Evolutionary conservation across 1,284 basidiomycete species (phyloP), one percentile per base, ranked within the genome.

Genomic region (Moniliella sp.): DNA sequence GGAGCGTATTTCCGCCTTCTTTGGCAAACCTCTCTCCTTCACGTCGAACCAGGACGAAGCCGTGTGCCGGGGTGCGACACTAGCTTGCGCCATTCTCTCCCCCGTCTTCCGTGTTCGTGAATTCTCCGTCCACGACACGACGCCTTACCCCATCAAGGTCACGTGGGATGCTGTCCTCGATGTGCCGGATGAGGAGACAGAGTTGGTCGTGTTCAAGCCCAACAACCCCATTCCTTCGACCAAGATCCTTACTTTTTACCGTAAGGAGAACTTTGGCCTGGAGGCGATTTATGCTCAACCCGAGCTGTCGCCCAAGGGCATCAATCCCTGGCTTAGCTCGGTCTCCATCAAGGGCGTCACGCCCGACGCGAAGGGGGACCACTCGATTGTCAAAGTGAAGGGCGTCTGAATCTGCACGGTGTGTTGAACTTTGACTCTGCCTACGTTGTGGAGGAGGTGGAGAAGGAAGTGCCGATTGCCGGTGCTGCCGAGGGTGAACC

Each of bases 181-280:
- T 31, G 50, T 55, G 8, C 51, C 51, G 28, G 55, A 58, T 34
- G 55, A 58, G 39, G 55, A 58, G 40, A 58, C 50, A 27, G 50
- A 58, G 44, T 46, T 58, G 5, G 50, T 53, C 26, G 53, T 57
- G 29, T 58, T 58, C 51, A 39, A 47, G 39, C 48, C 46, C 34
- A 58, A 57, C 48, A 58, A 58, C 47, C 55, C 55, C 18, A 51
- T 57, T 34, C 55, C 55, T 19, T 58, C 55, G 17, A 58, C 55
- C 42, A 58, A 58, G 48, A 55, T 58, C 34, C 46, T 58, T 26
- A 58, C 55, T 18, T 58, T 58, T 46, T 58, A 58, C 49, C 53
- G 55, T 40, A 58, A 58, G 49, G 51, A 57, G 32, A 48, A 50
- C 34, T 58, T 58, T 34, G 43, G 43, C 21, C 46, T 58, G 31